Evolutionary conservation across 1,139 yeast species (phyloP), one percentile per base, ranked within the genome.

Genomic region (Nakaseomyces kungkrabaensis): DNA sequence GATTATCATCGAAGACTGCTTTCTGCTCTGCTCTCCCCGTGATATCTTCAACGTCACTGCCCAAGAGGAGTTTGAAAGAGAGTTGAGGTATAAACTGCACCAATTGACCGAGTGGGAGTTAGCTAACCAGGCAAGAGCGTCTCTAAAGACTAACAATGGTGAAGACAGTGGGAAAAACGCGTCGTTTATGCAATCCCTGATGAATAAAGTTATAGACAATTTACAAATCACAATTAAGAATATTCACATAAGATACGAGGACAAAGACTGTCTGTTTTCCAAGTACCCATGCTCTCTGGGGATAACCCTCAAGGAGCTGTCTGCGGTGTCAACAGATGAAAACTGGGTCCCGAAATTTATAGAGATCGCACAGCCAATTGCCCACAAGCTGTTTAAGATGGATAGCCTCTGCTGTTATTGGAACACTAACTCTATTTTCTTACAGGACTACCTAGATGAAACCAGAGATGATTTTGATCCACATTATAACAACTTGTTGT

Each of bases 181-280:
- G 63, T 75, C 88, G 37, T 92, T 92, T 64, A 83, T 96, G 4
- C 96, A 90, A 59, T 82, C 92, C 43, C 72, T 94, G 54, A 76
- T 89, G 4, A 86, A 96, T 1, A 92, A 92, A 65, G 83, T 92
- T 56, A 84, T 92, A 38, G 98, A 94, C 66, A 94, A 94, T 60
- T 71, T 94, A 50, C 99, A 94, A 65, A 78, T 94, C n/a, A 87
- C 95, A 0, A 87, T 94, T 54, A 85, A 83, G 60, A 88, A 88
- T 61, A 92, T 94, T 53, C 98, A 94, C 66, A 68, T 94, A 17
- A 76, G 98, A 51, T 92, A 90, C 62, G 98, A 94, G 63, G 98
- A 94, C 68, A 74, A 78, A 9, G 67, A 65, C 6, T 64, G 68
- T 41, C 74, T 78, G 6, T 78, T 83, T 58, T 78, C 88, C 0